These are phyloP conservation scores for Phenoliferia sp. DNA, from an alignment of 1,284 basidiomycete genomes.

Conservation along the genomic window DNA sequence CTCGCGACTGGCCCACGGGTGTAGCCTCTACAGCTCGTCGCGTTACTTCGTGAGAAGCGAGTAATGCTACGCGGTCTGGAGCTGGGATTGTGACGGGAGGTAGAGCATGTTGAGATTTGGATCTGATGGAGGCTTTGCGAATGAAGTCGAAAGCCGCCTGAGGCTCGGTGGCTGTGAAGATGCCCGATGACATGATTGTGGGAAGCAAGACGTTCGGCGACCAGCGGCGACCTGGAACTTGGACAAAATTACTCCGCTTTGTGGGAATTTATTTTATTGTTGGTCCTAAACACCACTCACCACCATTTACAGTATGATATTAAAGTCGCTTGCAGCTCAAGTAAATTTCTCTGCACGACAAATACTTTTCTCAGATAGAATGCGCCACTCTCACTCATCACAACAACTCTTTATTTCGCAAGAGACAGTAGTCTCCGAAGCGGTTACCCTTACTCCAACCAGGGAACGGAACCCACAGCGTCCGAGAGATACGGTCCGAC, in stretches of 20 bases:
- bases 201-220: too few species aligned
- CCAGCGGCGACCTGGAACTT: too few species aligned
- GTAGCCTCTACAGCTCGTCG: background rate
- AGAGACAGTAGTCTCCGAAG: slow-evolving; percentile 52
- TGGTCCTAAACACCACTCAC: too few species aligned
- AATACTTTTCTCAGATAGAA: too few species aligned
- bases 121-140: background rate
- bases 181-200: too few species aligned
- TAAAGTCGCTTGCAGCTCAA: too few species aligned
- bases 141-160: background rate
- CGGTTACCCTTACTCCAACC: slow-evolving; percentile 53
- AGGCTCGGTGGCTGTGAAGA: too few species aligned
- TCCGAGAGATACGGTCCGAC: slow-evolving; percentile 64
- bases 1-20: background rate
- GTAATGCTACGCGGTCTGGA: background rate
- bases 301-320: too few species aligned
- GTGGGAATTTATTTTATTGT: too few species aligned
- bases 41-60: background rate
- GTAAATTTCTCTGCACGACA: too few species aligned
- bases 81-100: background rate
- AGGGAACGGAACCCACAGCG: slow-evolving; percentile 68
- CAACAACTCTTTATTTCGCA: slow-evolving; percentile 37
- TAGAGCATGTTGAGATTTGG: background rate
- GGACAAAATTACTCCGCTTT: too few species aligned
- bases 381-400: background rate